phyloP scores from a whole-genome alignment of 2,329 filamentous ascomycete genomes.

The Falciphora oryzae region DNA sequence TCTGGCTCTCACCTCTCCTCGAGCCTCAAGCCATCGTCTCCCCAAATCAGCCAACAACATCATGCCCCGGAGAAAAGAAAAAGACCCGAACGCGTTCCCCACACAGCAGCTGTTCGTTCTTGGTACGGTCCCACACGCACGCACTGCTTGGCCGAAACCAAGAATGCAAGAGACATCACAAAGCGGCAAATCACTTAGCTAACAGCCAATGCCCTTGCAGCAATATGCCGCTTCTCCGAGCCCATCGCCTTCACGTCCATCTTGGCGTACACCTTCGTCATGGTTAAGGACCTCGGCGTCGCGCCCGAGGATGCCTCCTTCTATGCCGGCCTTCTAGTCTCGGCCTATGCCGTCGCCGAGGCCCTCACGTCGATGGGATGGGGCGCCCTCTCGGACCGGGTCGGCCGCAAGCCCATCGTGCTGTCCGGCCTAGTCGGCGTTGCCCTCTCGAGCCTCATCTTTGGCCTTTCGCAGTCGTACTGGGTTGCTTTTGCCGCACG shows the following conservation, averaged over 20 bases:
- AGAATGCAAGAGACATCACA: background rate
- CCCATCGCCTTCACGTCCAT: constrained; percentile 41
- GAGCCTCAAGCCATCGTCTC: background rate
- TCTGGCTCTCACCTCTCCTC: background rate
- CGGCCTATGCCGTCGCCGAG: constrained; percentile 37
- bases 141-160: background rate
- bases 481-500: constrained; percentile 37
- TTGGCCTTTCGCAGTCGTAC: constrained; percentile 34
- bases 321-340: constrained; percentile 42
- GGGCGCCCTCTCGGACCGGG: constrained; percentile 34
- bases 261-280: constrained; percentile 36
- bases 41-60: background rate
- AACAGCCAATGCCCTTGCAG: constrained; percentile 18
- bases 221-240: constrained; percentile 39
- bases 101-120: constrained; percentile 39
- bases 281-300: constrained; percentile 34
- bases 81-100: constrained; percentile 28
- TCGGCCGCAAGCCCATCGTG: constrained; percentile 28
- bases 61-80: constrained; percentile 7
- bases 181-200: background rate
- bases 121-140: constrained; percentile 21
- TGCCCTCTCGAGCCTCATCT: constrained; percentile 34
- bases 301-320: constrained; percentile 37
- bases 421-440: constrained; percentile 26
- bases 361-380: constrained; percentile 36